Conservation (phyloP, 2,329 filamentous ascomycete genomes). For the Grosmannia clavigera region DNA sequence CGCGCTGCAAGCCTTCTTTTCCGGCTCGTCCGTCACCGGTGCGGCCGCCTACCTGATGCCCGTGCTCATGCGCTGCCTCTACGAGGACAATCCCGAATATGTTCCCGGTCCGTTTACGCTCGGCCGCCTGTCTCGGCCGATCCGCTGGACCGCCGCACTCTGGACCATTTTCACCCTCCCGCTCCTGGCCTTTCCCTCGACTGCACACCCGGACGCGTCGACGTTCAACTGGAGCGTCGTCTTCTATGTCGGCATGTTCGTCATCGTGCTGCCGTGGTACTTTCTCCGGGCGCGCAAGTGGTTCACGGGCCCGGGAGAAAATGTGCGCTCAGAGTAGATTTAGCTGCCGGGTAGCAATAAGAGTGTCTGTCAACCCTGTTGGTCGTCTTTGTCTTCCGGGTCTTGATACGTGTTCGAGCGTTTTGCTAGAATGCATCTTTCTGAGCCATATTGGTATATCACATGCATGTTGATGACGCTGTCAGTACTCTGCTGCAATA, state of each 20-base stretch:
- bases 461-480: no score
- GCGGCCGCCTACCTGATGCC: conserved; percentile 4
- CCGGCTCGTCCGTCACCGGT: conserved; percentile 3
- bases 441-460: no score
- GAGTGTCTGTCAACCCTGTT: background rate
- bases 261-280: conserved; percentile 2
- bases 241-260: background rate
- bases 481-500: no score
- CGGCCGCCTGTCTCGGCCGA: background rate
- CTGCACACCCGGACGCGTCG: background rate
- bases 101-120: background rate
- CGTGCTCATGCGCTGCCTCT: conserved; percentile 3
- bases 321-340: background rate
- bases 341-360: background rate
- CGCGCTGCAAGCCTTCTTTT: conserved; percentile 4
- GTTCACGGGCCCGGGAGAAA: conserved; percentile 3
- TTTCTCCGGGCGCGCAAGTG: conserved; percentile 1
- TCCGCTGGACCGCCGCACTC: background rate
- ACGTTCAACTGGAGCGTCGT: conserved; percentile 7
- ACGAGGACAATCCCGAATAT: conserved; percentile 4
- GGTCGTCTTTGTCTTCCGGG: background rate
- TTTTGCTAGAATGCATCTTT: no score
- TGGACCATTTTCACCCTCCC: conserved; percentile 4
- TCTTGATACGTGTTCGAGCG: no score
- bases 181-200: conserved; percentile 3